A percentile compares a stretch with the other conserved stretches of the same genome.
These are phyloP conservation scores for Sporothrix protearum DNA, from an alignment of 2,329 filamentous ascomycete genomes.

Conservation along the genomic window DNA sequence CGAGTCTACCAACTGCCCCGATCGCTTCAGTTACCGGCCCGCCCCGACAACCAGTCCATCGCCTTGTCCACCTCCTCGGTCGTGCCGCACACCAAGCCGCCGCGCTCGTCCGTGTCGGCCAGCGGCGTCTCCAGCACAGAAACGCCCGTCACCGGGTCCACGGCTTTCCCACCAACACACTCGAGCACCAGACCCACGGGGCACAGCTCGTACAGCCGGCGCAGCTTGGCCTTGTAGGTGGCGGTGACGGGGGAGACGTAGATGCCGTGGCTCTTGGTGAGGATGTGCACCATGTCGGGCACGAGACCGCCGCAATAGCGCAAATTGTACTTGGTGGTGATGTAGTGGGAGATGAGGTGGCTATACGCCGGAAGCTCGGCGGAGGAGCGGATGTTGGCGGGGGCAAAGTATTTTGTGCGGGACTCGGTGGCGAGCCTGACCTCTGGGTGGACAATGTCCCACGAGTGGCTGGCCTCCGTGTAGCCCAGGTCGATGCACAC, in stretches of 20 bases:
- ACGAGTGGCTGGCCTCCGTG: slow-evolving; percentile 17
- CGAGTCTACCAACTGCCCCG: neutral
- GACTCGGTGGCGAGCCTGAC: slow-evolving; percentile 42
- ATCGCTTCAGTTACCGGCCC: neutral
- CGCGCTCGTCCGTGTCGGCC: slow-evolving; percentile 47
- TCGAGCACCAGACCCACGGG: slow-evolving; percentile 60
- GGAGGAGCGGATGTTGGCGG: slow-evolving; percentile 58
- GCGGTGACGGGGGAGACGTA: slow-evolving; percentile 57
- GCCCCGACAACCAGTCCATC: neutral
- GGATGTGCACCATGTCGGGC: slow-evolving; percentile 56
- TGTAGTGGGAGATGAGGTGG: slow-evolving; percentile 47
- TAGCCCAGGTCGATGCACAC: slow-evolving; percentile 53
- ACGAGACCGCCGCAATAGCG: slow-evolving; percentile 60
- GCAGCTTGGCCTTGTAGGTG: slow-evolving; percentile 53
- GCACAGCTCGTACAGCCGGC: slow-evolving; percentile 56
- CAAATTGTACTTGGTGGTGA: slow-evolving; percentile 54
- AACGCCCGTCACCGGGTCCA: slow-evolving; percentile 46
- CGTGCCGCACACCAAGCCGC: slow-evolving; percentile 50
- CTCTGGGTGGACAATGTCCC: slow-evolving; percentile 41
- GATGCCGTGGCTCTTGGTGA: slow-evolving; percentile 60
- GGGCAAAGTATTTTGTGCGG: slow-evolving; percentile 57
- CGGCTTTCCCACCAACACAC: slow-evolving; percentile 54
- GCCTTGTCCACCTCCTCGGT: slow-evolving; percentile 44
- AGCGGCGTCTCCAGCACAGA: slow-evolving; percentile 42
- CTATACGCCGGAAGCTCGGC: slow-evolving; percentile 50